A percentile compares a stretch with the other conserved stretches of the same genome.
phyloP scores from a whole-genome alignment of 129 eudicot genomes.

The Tagetes erecta region DNA sequence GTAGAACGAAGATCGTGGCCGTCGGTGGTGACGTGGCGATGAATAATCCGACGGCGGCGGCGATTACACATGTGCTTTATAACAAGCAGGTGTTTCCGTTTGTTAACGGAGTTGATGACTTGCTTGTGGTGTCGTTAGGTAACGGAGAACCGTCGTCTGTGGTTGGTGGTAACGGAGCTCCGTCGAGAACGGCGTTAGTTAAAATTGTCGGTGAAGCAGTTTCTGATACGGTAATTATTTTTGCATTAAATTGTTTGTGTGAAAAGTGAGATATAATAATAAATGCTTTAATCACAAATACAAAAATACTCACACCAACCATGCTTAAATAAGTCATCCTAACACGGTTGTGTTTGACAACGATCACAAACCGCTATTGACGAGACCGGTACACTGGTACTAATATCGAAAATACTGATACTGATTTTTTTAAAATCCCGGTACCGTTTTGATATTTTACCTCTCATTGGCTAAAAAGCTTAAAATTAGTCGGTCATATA shows the following conservation, averaged over 20 bases:
- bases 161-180: slow-evolving; percentile 29
- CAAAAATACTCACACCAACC: too few species aligned
- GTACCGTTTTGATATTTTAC: too few species aligned
- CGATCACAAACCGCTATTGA: too few species aligned
- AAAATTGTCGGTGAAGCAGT: slow-evolving; percentile 68
- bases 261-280: slow-evolving; percentile 10
- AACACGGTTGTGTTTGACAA: too few species aligned
- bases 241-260: slow-evolving; percentile 15
- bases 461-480: too few species aligned
- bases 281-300: neutral
- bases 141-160: slow-evolving; percentile 50
- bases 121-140: slow-evolving; percentile 75
- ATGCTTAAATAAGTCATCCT: too few species aligned
- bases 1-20: slow-evolving; percentile 49
- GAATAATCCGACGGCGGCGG: slow-evolving; percentile 85
- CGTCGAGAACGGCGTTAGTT: slow-evolving; percentile 43
- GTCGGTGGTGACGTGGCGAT: slow-evolving; percentile 68
- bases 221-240: slow-evolving; percentile 64
- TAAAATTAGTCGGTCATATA: too few species aligned
- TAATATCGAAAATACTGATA: too few species aligned
- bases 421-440: too few species aligned
- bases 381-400: too few species aligned
- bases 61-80: slow-evolving; percentile 73
- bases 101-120: slow-evolving; percentile 66
- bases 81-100: slow-evolving; percentile 86